Evolutionary conservation across 164 flowering plant species (phyloP), one percentile per base, ranked within the genome.

Genomic region (Liriodendron chinense): DNA sequence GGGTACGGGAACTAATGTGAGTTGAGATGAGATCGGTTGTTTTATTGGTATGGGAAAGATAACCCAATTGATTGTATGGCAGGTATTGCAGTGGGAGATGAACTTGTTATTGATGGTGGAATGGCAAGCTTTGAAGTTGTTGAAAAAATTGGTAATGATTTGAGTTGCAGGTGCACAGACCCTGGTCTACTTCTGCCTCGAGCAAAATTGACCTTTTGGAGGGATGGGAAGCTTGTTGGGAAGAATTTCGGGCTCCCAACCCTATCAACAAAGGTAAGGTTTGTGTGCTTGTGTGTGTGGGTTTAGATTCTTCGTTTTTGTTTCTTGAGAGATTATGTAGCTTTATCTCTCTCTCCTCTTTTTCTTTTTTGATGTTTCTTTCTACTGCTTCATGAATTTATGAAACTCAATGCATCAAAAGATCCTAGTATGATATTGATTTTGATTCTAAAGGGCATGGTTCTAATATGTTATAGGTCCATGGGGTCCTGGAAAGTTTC

Each of bases 161-260:
- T 94, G 73, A 79, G 83, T 2, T 92, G 97, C 76, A 85, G 84
- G 85, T 94, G 98, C 78, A 85, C 85, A 47, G 98, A 94, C 77
- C 81, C 92, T 71, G 97, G 97, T 78, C 79, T 94, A 24, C 80
- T 94, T 72, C 87, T 92, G 22, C 98, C 98, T n/a, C 83, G 96
- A 65, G 98, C 97, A 26, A 94, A 94, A 72, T 79, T 91, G 78
- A 94, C 94, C 81, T 91, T 90, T 76, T 92, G 97, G 98, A 87
- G 98, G 79, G 86, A 90, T 57, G 97, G 97, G 70, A 89, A 83
- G 76, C 92, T 88, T 74, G 89, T 91, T 13, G 83, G 76, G 70
- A 87, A 85, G 75, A 82, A 87, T 61, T 63, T 78, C 53, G 86
- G 75, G 61, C 90, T 89, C 57, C 94, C 97, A 66, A 91, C 91